Conservation (phyloP, 306 rosid genomes). For the Vigna radiata region DNA sequence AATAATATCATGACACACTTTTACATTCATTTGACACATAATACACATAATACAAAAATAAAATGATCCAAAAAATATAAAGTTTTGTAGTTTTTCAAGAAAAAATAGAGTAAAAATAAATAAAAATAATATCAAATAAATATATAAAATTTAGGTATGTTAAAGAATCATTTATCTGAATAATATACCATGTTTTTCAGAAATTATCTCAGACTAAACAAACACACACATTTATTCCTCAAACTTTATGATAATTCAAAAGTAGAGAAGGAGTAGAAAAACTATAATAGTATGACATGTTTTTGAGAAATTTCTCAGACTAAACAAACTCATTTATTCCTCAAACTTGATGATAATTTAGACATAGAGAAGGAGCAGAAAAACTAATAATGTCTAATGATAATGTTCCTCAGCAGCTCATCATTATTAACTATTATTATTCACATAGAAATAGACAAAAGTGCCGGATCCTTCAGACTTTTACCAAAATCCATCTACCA, state of each 20-base stretch:
- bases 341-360: conserved; percentile 32
- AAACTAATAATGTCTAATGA: conserved; percentile 25
- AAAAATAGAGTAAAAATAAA: no score
- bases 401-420: conserved; percentile 23
- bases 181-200: conserved; percentile 34
- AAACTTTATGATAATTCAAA: conserved; percentile 27
- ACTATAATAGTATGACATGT: conserved; percentile 12
- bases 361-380: neutral
- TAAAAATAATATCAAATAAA: no score
- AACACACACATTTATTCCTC: conserved; percentile 28
- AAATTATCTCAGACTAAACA: conserved; percentile 36
- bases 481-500: conserved; percentile 37
- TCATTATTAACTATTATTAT: conserved; percentile 20
- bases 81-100: no score
- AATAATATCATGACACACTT: no score
- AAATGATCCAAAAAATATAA: no score
- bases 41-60: no score
- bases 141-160: no score
- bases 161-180: no score
- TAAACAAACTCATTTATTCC: conserved; percentile 31
- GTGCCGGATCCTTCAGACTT: conserved; percentile 34
- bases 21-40: no score
- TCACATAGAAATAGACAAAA: conserved; percentile 51
- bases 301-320: conserved; percentile 35
- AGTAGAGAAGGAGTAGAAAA: neutral